Conservation (phyloP, 345 rosid genomes). For the Salix viminalis region DNA sequence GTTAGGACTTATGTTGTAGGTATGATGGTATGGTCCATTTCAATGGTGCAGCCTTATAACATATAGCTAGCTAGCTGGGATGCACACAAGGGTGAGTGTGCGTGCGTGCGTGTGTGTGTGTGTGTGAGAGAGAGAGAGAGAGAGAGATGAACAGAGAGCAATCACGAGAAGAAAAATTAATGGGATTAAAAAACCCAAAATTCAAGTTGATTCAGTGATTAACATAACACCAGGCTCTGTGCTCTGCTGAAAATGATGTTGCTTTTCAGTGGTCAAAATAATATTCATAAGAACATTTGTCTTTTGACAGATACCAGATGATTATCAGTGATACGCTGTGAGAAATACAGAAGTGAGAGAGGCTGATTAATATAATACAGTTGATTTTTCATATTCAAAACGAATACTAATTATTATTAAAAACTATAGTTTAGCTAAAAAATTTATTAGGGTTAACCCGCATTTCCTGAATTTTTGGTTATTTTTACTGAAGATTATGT, state of each 20-base stretch:
- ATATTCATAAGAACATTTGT: neutral
- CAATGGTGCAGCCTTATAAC: conserved; percentile 18
- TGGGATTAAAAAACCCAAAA: conserved; percentile 16
- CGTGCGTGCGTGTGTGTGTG: too few species aligned
- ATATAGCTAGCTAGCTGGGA: neutral
- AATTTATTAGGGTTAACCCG: too few species aligned
- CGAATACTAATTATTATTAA: too few species aligned
- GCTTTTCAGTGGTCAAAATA: conserved; percentile 6
- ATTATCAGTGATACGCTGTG: too few species aligned
- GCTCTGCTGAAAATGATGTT: conserved; percentile 29
- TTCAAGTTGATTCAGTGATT: conserved; percentile 23
- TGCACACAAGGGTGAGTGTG: neutral
- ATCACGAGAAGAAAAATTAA: conserved; percentile 18
- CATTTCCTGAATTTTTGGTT: too few species aligned
- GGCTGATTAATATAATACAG: too few species aligned
- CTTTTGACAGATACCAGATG: too few species aligned
- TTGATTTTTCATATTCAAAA: too few species aligned
- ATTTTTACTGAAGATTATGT: too few species aligned
- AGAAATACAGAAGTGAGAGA: too few species aligned
- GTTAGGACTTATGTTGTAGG: neutral
- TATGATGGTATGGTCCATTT: conserved; percentile 7
- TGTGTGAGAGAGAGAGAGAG: too few species aligned
- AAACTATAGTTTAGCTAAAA: too few species aligned
- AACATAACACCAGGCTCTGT: neutral
- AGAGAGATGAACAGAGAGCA: conserved; percentile 3